phyloP scores from a whole-genome alignment of 2,329 filamentous ascomycete genomes.

The Botrytis porri region DNA sequence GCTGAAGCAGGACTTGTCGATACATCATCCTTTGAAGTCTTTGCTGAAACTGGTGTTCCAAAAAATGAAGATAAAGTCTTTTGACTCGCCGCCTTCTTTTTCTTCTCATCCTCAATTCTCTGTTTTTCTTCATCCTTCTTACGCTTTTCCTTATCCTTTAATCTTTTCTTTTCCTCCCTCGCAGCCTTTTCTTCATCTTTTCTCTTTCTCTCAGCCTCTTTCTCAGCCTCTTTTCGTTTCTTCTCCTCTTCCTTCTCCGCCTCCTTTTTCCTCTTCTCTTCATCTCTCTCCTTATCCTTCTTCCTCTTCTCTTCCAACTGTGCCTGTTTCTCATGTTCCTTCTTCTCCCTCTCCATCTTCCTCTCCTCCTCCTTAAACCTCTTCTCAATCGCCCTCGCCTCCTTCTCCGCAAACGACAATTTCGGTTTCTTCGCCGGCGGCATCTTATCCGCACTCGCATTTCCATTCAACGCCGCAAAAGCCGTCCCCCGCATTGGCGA shows the following conservation, averaged over 20 bases:
- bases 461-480: constrained; percentile 26
- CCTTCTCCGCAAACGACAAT: constrained; percentile 33
- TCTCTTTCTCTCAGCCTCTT: constrained; percentile 38
- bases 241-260: constrained; percentile 43
- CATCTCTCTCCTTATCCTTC: constrained; percentile 41
- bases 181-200: constrained; percentile 37
- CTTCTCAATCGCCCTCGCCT: constrained; percentile 41
- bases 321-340: constrained; percentile 35
- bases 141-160: constrained; percentile 35
- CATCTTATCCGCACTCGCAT: constrained; percentile 21
- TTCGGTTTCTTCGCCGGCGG: constrained; percentile 33
- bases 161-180: constrained; percentile 40
- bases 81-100: constrained; percentile 47
- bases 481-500: constrained; percentile 22
- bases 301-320: constrained; percentile 36
- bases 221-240: constrained; percentile 40
- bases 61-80: constrained; percentile 39
- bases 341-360: constrained; percentile 37
- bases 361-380: constrained; percentile 34
- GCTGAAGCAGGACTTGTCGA: constrained; percentile 32
- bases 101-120: constrained; percentile 46
- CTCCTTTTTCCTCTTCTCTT: constrained; percentile 39
- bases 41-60: constrained; percentile 22
- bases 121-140: constrained; percentile 41
- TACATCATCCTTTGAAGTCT: constrained; percentile 24